phyloP scores from a whole-genome alignment of 116 monocot species.

The Dioscorea cayenensis region DNA sequence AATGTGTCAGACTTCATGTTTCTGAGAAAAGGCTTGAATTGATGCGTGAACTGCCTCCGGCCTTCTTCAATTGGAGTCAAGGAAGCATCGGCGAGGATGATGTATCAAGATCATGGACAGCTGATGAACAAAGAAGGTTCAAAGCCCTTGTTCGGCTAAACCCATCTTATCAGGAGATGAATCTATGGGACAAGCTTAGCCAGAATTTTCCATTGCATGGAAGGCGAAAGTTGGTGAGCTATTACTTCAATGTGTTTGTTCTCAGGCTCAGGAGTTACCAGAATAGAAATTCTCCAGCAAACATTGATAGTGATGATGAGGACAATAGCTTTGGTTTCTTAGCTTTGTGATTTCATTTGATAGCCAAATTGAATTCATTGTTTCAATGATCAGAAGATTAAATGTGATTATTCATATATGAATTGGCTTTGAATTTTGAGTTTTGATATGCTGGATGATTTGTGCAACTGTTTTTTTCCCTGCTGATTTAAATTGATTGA shows the following conservation, averaged over 20 bases:
- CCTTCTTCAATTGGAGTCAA: slow-evolving; percentile 64
- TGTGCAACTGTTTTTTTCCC: too few relatives aligned
- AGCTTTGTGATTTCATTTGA: too few relatives aligned
- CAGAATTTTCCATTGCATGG: slow-evolving; percentile 34
- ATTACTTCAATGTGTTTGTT: slow-evolving; percentile 87
- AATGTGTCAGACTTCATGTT: slow-evolving; percentile 79
- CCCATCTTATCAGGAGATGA: slow-evolving; percentile 10
- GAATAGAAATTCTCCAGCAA: slow-evolving; percentile 50
- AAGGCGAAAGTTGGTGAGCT: slow-evolving; percentile 56
- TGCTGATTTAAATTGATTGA: too few relatives aligned
- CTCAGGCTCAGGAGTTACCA: slow-evolving; percentile 66
- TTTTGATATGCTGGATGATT: too few relatives aligned
- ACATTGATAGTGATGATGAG: slow-evolving; percentile 84
- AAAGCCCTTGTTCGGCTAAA: slow-evolving; percentile 32
- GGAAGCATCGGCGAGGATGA: slow-evolving; percentile 71
- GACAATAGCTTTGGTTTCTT: neutral
- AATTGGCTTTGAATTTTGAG: too few relatives aligned
- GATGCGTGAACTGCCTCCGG: slow-evolving; percentile 54
- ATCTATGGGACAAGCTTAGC: slow-evolving; percentile 50
- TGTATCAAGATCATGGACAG: slow-evolving; percentile 78
- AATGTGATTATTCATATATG: too few relatives aligned
- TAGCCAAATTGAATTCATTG: too few relatives aligned
- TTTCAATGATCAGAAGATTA: too few relatives aligned
- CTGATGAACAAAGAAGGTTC: slow-evolving; percentile 65
- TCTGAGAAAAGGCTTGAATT: slow-evolving; percentile 61